Evolutionary conservation across 495 filamentous ascomycete genomes (phyloP).

Genomic region (Penicillium paradoxum): DNA sequence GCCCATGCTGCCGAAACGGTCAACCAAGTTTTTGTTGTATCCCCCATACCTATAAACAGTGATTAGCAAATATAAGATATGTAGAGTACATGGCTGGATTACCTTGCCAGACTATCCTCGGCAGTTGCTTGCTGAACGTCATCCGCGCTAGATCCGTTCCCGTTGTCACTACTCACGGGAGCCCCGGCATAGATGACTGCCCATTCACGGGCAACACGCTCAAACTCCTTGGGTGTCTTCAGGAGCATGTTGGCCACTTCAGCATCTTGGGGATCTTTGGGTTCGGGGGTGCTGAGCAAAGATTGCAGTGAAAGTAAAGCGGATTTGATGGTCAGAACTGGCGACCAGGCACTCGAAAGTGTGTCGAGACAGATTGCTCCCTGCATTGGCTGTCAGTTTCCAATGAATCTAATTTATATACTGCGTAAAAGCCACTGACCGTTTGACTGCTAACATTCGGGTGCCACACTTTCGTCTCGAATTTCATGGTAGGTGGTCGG

Average conservation of each 20-base stretch:
- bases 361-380: conserved; percentile 98
- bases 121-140: conserved; percentile 35
- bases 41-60: conserved; percentile 65
- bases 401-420: neutral
- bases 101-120: conserved; percentile 46
- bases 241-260: conserved; percentile 93
- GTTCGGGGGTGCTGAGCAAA: conserved; percentile 88
- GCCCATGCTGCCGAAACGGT: conserved; percentile 89
- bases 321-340: conserved; percentile 92
- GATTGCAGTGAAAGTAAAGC: conserved; percentile 89
- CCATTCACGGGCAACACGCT: conserved; percentile 84
- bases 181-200: conserved; percentile 79
- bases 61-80: conserved; percentile 10
- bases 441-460: conserved; percentile 96
- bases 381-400: conserved; percentile 37
- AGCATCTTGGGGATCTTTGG: conserved; percentile 94
- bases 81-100: conserved; percentile 2
- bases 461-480: conserved; percentile 95
- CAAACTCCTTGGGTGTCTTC: conserved; percentile 69
- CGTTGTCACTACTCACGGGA: conserved; percentile 50
- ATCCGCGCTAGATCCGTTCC: conserved; percentile 45
- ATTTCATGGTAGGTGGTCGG: conserved; percentile 86
- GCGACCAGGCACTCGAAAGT: conserved; percentile 83
- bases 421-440: conserved; percentile 45
- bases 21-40: conserved; percentile 80